phyloP scores from a whole-genome alignment of 495 filamentous ascomycete genomes.

The Tuber indicum region DNA sequence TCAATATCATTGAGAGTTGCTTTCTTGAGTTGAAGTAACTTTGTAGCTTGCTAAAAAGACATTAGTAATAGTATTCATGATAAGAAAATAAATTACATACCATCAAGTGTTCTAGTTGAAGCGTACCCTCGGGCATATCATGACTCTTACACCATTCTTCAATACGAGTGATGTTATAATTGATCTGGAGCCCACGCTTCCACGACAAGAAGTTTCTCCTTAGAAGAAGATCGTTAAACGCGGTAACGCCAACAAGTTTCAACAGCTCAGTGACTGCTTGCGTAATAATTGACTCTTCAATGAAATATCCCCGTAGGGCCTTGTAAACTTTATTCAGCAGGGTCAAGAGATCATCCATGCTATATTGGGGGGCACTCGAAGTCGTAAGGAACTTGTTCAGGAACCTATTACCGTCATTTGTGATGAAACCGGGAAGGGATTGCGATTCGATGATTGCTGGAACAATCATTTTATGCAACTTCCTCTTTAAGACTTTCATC shows the following conservation, averaged over 20 bases:
- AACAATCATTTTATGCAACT: conserved; percentile 98
- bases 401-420: conserved; percentile 95
- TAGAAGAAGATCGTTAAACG: conserved; percentile 98
- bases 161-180: conserved; percentile 99
- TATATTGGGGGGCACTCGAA: conserved; percentile 83
- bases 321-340: conserved; percentile 95
- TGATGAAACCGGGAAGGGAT: conserved; percentile 95
- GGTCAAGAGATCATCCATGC: conserved; percentile 97
- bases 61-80: conserved; percentile 39
- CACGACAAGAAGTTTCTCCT: conserved; percentile 96
- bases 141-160: conserved; percentile 99
- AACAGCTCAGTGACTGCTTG: conserved; percentile 94
- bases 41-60: conserved; percentile 76
- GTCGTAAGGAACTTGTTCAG: conserved; percentile 89
- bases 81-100: conserved; percentile 46
- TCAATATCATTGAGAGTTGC: conserved; percentile 98
- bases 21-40: conserved; percentile 97
- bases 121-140: conserved; percentile 96
- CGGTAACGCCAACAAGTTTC: conserved; percentile 89
- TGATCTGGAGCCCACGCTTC: conserved; percentile 99
- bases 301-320: conserved; percentile 95
- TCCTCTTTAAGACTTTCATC: conserved; percentile 99
- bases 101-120: conserved; percentile 98
- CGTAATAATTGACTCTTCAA: conserved; percentile 90
- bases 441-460: conserved; percentile 98